Percentiles rank a stretch among this genome's conserved stretches.
Conservation (phyloP, 345 rosid species). For the Stellera chamaejasme region DNA sequence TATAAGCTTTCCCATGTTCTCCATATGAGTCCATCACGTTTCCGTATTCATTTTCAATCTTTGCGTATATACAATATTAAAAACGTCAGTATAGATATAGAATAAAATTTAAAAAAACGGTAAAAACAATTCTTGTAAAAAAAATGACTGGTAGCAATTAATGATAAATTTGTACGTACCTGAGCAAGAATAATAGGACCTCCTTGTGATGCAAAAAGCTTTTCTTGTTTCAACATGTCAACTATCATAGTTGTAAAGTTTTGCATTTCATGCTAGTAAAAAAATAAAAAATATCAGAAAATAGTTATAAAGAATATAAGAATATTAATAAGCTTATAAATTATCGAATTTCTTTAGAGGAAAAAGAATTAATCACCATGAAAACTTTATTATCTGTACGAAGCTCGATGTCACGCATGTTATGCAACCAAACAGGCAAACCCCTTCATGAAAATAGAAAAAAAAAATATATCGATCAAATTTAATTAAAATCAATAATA, state of each 20-base stretch:
- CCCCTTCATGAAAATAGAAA: slow-evolving; percentile 20
- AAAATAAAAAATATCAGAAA: neutral
- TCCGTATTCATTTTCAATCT: slow-evolving; percentile 1
- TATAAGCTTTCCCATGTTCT: neutral
- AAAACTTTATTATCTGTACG: slow-evolving; percentile 32
- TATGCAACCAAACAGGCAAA: slow-evolving; percentile 56
- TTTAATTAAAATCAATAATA: neutral
- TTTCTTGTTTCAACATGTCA: neutral
- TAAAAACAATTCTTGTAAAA: too few relatives aligned
- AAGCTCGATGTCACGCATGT: slow-evolving; percentile 22
- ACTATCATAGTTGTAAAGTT: slow-evolving; percentile 5
- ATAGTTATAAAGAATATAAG: neutral
- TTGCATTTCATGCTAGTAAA: slow-evolving; percentile 2
- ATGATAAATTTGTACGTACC: too few relatives aligned
- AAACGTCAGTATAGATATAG: too few relatives aligned
- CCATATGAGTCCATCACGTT: neutral
- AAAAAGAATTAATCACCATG: slow-evolving; percentile 23
- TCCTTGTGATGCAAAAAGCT: slow-evolving; percentile 11
- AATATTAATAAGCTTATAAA: too few relatives aligned
- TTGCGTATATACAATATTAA: neutral
- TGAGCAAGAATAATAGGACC: slow-evolving; percentile 11
- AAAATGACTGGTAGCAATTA: too few relatives aligned
- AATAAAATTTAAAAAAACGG: too few relatives aligned
- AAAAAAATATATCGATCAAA: neutral
- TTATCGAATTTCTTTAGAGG: too few relatives aligned